These are phyloP conservation scores for Pichia gijzeniarum DNA, from an alignment of 805 yeast species.

Conservation along the genomic window DNA sequence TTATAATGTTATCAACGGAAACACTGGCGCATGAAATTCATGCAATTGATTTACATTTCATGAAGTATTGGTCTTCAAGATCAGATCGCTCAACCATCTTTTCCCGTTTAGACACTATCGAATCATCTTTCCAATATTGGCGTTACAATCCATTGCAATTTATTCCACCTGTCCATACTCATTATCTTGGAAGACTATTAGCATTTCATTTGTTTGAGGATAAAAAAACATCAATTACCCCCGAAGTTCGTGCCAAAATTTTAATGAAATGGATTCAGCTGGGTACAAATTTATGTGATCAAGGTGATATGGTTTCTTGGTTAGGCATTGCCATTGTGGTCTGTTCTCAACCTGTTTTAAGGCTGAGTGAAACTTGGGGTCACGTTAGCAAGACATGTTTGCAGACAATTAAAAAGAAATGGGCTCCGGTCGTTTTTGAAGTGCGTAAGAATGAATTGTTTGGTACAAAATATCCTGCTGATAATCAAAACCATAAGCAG, in stretches of 20 bases:
- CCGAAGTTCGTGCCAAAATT: conserved; percentile 53
- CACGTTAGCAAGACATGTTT: conserved; percentile 53
- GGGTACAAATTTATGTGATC: conserved; percentile 67
- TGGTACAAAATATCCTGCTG: conserved; percentile 31
- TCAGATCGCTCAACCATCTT: conserved; percentile 58
- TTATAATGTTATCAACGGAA: conserved; percentile 46
- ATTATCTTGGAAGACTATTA: conserved; percentile 69
- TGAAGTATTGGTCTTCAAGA: conserved; percentile 69
- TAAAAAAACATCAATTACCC: conserved; percentile 25
- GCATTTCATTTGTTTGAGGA: conserved; percentile 63
- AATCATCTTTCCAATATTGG: conserved; percentile 38
- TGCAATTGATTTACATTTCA: conserved; percentile 59
- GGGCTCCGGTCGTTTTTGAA: conserved; percentile 92
- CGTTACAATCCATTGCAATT: conserved; percentile 71
- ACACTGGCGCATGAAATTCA: conserved; percentile 59
- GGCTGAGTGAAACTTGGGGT: conserved; percentile 72
- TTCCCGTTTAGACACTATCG: conserved; percentile 47
- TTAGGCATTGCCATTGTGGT: conserved; percentile 78
- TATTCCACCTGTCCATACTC: conserved; percentile 58
- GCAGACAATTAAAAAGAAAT: conserved; percentile 62
- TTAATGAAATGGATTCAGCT: conserved; percentile 79
- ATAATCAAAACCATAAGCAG: background rate
- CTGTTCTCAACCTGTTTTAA: conserved; percentile 74
- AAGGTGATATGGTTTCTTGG: conserved; percentile 95
- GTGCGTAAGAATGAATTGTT: conserved; percentile 49